Base-by-base conservation (phyloP, 1,284 basidiomycete species). In the Lentinula novae-zelandiae region DNA sequence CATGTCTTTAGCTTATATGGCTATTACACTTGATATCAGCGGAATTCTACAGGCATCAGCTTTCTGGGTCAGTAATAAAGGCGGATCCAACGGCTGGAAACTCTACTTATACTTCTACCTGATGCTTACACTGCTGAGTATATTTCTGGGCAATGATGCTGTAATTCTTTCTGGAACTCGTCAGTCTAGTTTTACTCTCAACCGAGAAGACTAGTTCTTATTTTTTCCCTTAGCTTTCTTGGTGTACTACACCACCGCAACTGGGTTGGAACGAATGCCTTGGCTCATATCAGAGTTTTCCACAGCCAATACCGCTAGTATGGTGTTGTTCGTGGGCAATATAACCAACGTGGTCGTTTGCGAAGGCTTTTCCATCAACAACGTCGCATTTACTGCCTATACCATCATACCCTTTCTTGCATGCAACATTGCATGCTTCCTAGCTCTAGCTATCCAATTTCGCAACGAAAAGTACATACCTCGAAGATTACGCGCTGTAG, bases 1-100 rank as follows among this genome's bases (percentile, higher is more conserved):
- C 76, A 86, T 95, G 65, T 92, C 91, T 1, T 80, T 98, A 58
- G 95, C 95, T 0, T 99, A 98, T 76, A 91, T 98, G 76, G 89
- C 96, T 3, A 90, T 98, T 56, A 94, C 94, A 0, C 82, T 98
- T 42, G 96, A 99, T 69, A 83, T 90, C 8, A 95, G 94, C 0
- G 96, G 96, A 1, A 78, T 96, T 10, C 81, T 98, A 3, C 86
- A 91, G 51, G 92, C 89, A 53, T 85, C 95, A 1, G 95, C 96
- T 0, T 94, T 93, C 72, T 90, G 85, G 81, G 93, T 97, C 63
- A 90, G 89, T 61, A 56, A 87, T 63, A 87, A 82, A 70, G 87
- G 92, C 13, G 90, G 92, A 0, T 75, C 80, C 1, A 86, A 85
- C 36, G 91, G 90, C 13, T 81, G 79, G 64, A 83, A 76, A 53